Evolutionary conservation across 129 eudicot species (phyloP), one percentile per base, ranked within the genome.

Genomic region (Flaveria robusta): DNA sequence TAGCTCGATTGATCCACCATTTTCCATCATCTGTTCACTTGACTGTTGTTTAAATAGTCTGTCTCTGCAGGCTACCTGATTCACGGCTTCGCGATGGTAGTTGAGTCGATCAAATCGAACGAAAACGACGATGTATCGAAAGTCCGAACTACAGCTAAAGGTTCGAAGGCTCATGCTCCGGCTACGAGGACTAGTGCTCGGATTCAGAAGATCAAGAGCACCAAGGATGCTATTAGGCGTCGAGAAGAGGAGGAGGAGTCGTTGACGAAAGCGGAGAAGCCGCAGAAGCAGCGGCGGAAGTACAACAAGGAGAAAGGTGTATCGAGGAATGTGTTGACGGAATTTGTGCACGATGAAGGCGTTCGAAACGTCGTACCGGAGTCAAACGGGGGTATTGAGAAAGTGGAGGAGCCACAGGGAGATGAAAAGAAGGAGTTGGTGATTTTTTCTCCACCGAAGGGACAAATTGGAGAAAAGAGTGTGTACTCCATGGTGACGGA

Each of bases 401-500:
- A 45, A n/a, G 66, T 15, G 51, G 52, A 75, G 39, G 67, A 18
- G 6, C 22, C 7, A 1, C 49, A 64, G 8, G 66, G 8, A 0
- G 73, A 66, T 29, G 72, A 63, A 0, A 75, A 4, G 14, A n/a
- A 15, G 27, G 55, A 4, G 19, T 2, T 45, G 18, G 65, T 59
- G 58, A 3, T 63, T 63, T 29, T 16, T 63, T 63, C 68, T 16
- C 22, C 68, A 7, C 14, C 22, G 68, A 63, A 68, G 27, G 16
- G 51, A 1, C 42, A 23, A 3, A 69, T 22, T 16, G 82, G 68
- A 16, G 90, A 78, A 47, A 88, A 76, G 58, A 90, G 91, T 64
- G 90, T 43, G 0, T 70, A 82, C 49, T 83, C 87, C 0, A 71
- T 27, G 58, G 98, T 91, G 9, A 86, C 83, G 0, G 93, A 87